Evolutionary conservation across 1,139 yeast species (phyloP).

Genomic region (Suhomyces bokatorum): DNA sequence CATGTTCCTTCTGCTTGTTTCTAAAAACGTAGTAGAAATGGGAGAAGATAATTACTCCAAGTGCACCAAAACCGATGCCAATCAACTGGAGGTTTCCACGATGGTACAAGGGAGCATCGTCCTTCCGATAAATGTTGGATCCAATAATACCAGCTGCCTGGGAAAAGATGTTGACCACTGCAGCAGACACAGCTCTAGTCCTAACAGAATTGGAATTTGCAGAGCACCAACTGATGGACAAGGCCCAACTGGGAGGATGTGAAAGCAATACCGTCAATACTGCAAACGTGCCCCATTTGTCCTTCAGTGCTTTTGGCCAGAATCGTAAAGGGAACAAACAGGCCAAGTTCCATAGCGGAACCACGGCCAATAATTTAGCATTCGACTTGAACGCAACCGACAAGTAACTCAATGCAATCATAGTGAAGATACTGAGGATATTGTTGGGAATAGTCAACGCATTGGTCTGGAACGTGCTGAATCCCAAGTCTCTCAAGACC

Average conservation of each 20-base stretch:
- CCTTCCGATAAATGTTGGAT: conserved; percentile 17
- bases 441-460: conserved; percentile 23
- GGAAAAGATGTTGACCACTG: conserved; percentile 20
- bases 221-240: conserved; percentile 21
- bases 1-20: conserved; percentile 44
- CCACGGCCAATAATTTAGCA: conserved; percentile 14
- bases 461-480: conserved; percentile 21
- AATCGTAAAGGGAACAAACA: conserved; percentile 18
- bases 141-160: conserved; percentile 18
- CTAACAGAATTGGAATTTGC: conserved; percentile 20
- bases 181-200: conserved; percentile 21
- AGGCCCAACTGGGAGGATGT: conserved; percentile 17
- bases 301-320: conserved; percentile 20
- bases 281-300: conserved; percentile 23
- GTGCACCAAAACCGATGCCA: conserved; percentile 15
- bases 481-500: conserved; percentile 20
- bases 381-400: conserved; percentile 16
- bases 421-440: conserved; percentile 16
- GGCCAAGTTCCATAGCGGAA: conserved; percentile 16
- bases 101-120: conserved; percentile 19
- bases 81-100: conserved; percentile 18
- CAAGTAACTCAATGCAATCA: conserved; percentile 15
- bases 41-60: conserved; percentile 14
- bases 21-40: conserved; percentile 44
- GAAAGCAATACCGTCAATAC: conserved; percentile 18